Evolutionary conservation across 306 rosid genomes (phyloP).

Genomic region (Phaseolus lunatus): DNA sequence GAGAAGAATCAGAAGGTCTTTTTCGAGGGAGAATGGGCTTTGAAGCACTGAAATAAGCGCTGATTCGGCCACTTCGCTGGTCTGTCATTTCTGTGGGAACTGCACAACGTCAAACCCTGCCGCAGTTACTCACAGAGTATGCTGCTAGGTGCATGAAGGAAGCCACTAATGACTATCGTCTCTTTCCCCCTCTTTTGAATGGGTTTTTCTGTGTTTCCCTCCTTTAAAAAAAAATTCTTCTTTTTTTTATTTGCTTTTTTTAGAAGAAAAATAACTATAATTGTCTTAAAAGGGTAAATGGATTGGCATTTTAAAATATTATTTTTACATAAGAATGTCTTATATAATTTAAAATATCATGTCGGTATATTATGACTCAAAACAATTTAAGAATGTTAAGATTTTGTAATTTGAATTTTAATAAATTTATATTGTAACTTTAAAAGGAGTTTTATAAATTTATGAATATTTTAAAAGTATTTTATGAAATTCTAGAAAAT

Average conservation of each 20-base stretch:
- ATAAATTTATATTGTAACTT: too few relatives aligned
- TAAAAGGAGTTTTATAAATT: too few relatives aligned
- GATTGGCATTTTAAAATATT: too few relatives aligned
- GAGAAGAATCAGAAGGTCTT: slow-evolving; percentile 63
- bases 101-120: slow-evolving; percentile 39
- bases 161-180: slow-evolving; percentile 4
- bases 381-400: too few relatives aligned
- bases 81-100: slow-evolving; percentile 50
- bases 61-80: slow-evolving; percentile 64
- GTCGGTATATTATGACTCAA: too few relatives aligned
- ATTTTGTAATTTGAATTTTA: too few relatives aligned
- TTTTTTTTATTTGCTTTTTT: background rate
- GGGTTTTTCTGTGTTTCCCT: background rate
- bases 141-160: background rate
- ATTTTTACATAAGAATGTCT: too few relatives aligned
- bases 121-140: background rate
- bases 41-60: slow-evolving; percentile 67
- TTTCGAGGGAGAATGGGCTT: slow-evolving; percentile 77
- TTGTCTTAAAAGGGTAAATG: background rate
- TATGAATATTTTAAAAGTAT: too few relatives aligned
- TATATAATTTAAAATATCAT: too few relatives aligned
- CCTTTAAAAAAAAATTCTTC: background rate
- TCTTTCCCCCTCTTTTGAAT: background rate
- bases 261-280: too few relatives aligned
- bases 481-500: too few relatives aligned